Base-by-base conservation (phyloP, 1,139 yeast genomes). In the Pichia kudriavzevii region DNA sequence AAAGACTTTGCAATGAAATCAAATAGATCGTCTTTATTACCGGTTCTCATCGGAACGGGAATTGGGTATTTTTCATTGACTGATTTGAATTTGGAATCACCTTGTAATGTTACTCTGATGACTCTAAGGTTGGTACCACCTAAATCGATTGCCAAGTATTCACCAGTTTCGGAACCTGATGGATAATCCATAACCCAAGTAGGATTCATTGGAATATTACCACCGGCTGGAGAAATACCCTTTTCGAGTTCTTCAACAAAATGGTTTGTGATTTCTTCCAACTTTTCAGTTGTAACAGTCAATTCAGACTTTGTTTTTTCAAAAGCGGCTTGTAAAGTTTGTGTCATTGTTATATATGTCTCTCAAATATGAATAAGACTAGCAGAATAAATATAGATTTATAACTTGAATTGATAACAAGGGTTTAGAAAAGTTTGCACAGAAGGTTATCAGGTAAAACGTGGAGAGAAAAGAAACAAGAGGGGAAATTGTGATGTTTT, bases 131-230 rank as follows among this genome's bases (percentile, higher is more conserved):
- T 87, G 47, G 96, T 87, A 46, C 96, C 96, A 58, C 96, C 96
- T 64, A 91, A 73, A 60, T 91, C 98, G 44, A 91, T 80, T 35
- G 97, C 96, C 56, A 91, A 64, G 61, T 73, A 91, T 48, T 83
- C 79, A 46, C 98, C 98, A 30, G 69, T 70, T 61, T 91, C 98
- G 47, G 75, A 63, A 50, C 97, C 97, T 31, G 93, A 79, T 43
- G 98, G 97, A 67, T 67, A 79, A 53, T 82, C 94, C 72, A 85
- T 68, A 36, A 88, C 96, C 96, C 96, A 88, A 61, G 94, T 84
- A 29, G 94, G 94, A 55, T 81, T 85, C 98, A 88, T 91, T 41
- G 97, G 97, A 54, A 84, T 82, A 59, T 79, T 80, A 40, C 93
- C 91, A 32, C 93, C 93, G 34, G 64, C 52, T 56, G 75, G 74